Evolutionary conservation across 352 stramenopile genomes (phyloP).

Genomic region (Phytopythium litorale): DNA sequence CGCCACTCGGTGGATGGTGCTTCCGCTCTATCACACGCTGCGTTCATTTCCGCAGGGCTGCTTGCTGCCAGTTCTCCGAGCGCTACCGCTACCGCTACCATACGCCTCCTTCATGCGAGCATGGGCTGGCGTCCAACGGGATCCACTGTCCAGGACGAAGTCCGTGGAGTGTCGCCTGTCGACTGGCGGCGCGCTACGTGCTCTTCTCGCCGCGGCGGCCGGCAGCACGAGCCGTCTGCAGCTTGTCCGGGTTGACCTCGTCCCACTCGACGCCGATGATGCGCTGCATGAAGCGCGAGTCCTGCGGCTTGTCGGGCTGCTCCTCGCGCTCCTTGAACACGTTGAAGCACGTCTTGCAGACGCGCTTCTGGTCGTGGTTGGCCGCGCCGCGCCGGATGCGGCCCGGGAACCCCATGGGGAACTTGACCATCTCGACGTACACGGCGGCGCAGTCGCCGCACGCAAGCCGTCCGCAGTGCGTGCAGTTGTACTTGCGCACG

Average conservation of each 20-base stretch:
- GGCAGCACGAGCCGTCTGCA: slow-evolving; percentile 35
- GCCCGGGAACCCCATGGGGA: slow-evolving; percentile 81
- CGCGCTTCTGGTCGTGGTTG: slow-evolving; percentile 61
- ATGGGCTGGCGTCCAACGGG: no score
- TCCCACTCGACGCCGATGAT: slow-evolving; percentile 87
- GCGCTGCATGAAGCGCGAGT: slow-evolving; percentile 68
- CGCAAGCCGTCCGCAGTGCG: slow-evolving; percentile 74
- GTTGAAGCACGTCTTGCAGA: slow-evolving; percentile 86
- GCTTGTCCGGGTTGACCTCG: slow-evolving; percentile 87
- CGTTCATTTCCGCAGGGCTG: no score
- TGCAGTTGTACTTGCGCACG: slow-evolving; percentile 85
- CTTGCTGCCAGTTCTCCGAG: no score
- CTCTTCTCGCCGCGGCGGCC: slow-evolving; percentile 62
- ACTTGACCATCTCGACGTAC: slow-evolving; percentile 70
- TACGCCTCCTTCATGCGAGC: no score
- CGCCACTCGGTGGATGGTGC: no score
- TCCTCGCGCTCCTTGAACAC: slow-evolving; percentile 82
- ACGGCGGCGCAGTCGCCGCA: slow-evolving; percentile 69
- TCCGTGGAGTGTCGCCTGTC: no score
- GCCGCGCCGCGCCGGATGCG: slow-evolving; percentile 63
- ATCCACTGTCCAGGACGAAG: no score
- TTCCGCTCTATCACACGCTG: no score
- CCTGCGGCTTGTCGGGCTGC: slow-evolving; percentile 52
- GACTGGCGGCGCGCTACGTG: neutral
- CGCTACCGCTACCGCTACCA: no score